Base-by-base conservation (phyloP, 768 basidiomycete genomes). In the Boletus rubropictus region DNA sequence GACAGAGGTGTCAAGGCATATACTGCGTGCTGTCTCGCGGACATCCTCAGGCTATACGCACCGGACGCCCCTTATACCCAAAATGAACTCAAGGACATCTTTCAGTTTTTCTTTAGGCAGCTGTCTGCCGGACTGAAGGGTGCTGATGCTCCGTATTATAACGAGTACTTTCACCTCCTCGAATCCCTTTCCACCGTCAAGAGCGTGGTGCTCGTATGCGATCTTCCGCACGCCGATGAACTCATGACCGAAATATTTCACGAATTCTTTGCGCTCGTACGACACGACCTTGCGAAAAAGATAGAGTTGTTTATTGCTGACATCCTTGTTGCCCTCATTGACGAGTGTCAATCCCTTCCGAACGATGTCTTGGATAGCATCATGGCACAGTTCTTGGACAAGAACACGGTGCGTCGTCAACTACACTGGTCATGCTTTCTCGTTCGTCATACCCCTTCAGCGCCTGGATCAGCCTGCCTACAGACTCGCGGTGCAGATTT, bases 31-130 rank as follows among this genome's bases (percentile, higher is more conserved):
- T 98, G 93, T 68, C 77, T 99, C 31, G 93, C 93, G 2, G 94
- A 99, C 65, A 76, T 98, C 44, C 81, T 99, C 49, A 72, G 92
- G 35, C 78, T 98, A 32, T 97, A 91, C 64, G 96, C 96, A 1
- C 96, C 96, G 1, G 92, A 98, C 65, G 94, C 96, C 20, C 96
- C 96, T 11, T 98, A 95, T 63, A 94, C 85, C 12, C 82, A 85
- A 41, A 68, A 76, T 39, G 89, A 97, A 64, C 80, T 98, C 29
- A 77, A 89, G 72, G 92, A 96, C 66, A 94, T 98, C 63, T 99
- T 99, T 68, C 82, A 92, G 57, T 98, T 99, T 75, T 90, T 98
- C 77, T 83, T 92, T 63, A 74, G 81, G 29, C 95, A 96, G 64
- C 82, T 99, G 47, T 71, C 76, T 3, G 74, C 73, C 1, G 84